Base-by-base conservation (phyloP, 441 rosid species). In the Macaranga tanarius region DNA sequence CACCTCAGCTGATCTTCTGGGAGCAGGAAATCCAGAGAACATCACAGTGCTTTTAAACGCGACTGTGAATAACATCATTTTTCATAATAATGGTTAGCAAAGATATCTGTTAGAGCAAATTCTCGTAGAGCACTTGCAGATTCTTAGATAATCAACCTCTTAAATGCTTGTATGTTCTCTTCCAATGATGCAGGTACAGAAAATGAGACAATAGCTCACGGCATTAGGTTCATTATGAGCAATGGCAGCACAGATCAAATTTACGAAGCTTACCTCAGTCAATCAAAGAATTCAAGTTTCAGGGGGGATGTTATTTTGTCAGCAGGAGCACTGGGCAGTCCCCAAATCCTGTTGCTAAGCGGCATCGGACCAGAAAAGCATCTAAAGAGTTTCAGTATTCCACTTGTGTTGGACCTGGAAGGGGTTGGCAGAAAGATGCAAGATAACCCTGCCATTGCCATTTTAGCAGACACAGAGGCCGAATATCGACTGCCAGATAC, bases 281-380 rank as follows among this genome's bases (percentile, higher is more conserved):
- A 70, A 61, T 89, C 77, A 1, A 67, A 75, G 55, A 76, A 82
- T 47, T 80, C 78, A 16, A 66, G 75, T n/a, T 58, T 76, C 11
- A 25, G 45, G 28, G 92, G 94, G 0, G 92, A 91, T 48, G 86
- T 90, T 31, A 88, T 91, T 59, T 79, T 91, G 69, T 79, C 94
- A 10, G 91, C 94, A 67, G 94, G 97, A 26, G 86, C 97, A 76
- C 54, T 89, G 71, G 95, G 95, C 48, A 91, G 97, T 73, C 97
- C 98, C 0, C 91, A 89, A 57, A 79, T 90, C 71, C 87, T 92
- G 1, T 62, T 89, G 79, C 76, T 89, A 52, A 90, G 95, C 34
- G 96, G 97, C 45, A 83, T 89, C 16, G 93, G 96, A 69, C 92
- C 92, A 0, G 76, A 69, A 8, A 75, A 84, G 23, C 89, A 87